Percentiles rank a stretch among this genome's conserved stretches.
These are phyloP conservation scores for Torulaspora globosa DNA, from an alignment of 1,139 yeast species.

Conservation along the genomic window DNA sequence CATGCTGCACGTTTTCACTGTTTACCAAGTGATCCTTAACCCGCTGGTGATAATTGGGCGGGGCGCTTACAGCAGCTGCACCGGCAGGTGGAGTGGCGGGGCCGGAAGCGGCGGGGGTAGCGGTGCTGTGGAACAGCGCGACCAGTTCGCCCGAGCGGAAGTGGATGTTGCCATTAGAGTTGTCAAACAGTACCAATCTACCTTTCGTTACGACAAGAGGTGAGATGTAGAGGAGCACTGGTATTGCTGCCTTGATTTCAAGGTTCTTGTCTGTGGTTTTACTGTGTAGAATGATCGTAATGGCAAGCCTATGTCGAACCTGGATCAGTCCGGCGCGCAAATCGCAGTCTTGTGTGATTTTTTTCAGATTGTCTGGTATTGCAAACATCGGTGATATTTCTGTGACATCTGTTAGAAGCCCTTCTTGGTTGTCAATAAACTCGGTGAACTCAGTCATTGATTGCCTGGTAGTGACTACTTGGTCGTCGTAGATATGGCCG, in stretches of 20 bases:
- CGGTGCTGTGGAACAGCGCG: conserved; percentile 19
- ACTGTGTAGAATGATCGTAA: conserved; percentile 21
- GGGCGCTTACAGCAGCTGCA: conserved; percentile 9
- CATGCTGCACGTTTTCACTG: not conserved
- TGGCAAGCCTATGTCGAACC: conserved; percentile 30
- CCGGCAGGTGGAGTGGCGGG: not conserved
- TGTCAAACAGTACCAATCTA: conserved; percentile 49
- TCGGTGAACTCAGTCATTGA: conserved; percentile 40
- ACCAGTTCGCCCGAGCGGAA: conserved; percentile 40
- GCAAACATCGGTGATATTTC: conserved; percentile 46
- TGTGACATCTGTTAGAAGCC: conserved; percentile 48
- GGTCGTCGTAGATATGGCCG: conserved; percentile 42
- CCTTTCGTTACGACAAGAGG: conserved; percentile 54
- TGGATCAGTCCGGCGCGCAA: conserved; percentile 45
- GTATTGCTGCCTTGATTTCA: conserved; percentile 50
- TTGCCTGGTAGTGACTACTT: conserved; percentile 42
- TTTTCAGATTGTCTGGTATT: conserved; percentile 50
- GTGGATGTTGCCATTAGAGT: conserved; percentile 44
- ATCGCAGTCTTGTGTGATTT: conserved; percentile 56
- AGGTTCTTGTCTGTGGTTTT: conserved; percentile 15
- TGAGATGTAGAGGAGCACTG: conserved; percentile 54
- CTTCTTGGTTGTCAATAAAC: conserved; percentile 34
- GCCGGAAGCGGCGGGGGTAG: conserved; percentile 1
- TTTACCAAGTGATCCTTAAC: conserved; percentile 15
- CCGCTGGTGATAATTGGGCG: conserved; percentile 26